Percentiles rank a stretch among this genome's conserved stretches.
phyloP scores from a whole-genome alignment of 2,329 filamentous ascomycete species.

The Ceratocystis albifundus region DNA sequence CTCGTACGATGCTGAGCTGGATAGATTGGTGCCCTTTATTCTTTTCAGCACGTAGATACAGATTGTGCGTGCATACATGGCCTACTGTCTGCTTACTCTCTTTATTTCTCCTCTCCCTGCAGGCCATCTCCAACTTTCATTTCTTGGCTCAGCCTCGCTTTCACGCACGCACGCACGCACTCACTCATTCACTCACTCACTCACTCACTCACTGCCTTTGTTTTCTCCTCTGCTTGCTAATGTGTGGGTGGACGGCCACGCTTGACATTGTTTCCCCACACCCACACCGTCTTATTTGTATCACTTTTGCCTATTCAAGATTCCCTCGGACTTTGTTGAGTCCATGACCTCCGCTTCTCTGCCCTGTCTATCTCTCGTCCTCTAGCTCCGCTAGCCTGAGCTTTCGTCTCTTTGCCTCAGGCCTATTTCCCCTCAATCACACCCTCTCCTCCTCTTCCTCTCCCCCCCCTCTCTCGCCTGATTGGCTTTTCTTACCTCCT shows the following conservation, averaged over 20 bases:
- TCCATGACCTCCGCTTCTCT: too few species aligned
- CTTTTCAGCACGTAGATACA: neutral
- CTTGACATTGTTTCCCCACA: neutral
- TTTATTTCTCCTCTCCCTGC: neutral
- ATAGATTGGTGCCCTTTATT: too few species aligned
- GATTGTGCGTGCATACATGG: neutral
- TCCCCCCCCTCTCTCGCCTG: neutral
- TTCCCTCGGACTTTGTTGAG: neutral
- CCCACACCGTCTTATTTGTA: neutral
- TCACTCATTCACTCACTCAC: neutral
- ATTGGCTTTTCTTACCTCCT: neutral
- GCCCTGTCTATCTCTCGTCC: too few species aligned
- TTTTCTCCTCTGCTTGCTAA: neutral
- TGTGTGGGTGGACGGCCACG: too few species aligned
- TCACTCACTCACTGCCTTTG: neutral
- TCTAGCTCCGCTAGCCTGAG: too few species aligned
- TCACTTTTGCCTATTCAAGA: conserved; percentile 1
- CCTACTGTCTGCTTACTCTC: neutral
- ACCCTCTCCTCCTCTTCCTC: neutral
- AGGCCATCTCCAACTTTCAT: neutral
- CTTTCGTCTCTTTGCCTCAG: neutral
- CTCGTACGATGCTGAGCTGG: too few species aligned
- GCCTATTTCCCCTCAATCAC: conserved; percentile 5
- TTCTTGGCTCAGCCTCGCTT: neutral
- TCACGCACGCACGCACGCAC: neutral